Percentiles rank a stretch among this genome's conserved stretches.
Conservation (phyloP, 2,329 filamentous ascomycete genomes). For the Paecilomyces niveus region DNA sequence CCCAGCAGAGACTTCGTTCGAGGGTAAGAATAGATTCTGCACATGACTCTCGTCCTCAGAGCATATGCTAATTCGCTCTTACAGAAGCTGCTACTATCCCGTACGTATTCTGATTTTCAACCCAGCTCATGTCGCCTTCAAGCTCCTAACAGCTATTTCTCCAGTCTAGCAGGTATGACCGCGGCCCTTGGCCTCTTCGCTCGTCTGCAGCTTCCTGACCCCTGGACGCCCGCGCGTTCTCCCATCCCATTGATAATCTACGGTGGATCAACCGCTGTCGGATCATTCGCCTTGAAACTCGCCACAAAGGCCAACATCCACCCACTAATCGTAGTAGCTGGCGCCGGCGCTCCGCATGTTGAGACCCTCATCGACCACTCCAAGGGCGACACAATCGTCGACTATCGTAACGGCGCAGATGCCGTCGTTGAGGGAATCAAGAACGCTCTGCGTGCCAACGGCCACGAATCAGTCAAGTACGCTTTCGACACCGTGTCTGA, state of each 20-base stretch:
- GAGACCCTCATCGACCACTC: constrained; percentile 44
- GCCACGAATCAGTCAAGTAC: constrained; percentile 20
- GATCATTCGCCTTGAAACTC: constrained; percentile 53
- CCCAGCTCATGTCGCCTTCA: background rate
- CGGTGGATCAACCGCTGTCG: constrained; percentile 48
- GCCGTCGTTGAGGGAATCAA: constrained; percentile 35
- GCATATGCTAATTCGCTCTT: background rate
- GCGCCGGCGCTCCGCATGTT: constrained; percentile 45
- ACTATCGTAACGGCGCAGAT: constrained; percentile 54
- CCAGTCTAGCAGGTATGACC: constrained; percentile 45
- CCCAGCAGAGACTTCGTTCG: constrained; percentile 43
- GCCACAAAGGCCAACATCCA: constrained; percentile 50
- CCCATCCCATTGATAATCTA: constrained; percentile 41
- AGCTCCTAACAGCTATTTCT: background rate
- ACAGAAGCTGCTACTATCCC: constrained; percentile 51
- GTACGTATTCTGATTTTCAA: background rate
- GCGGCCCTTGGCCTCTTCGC: constrained; percentile 46
- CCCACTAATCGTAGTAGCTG: constrained; percentile 55
- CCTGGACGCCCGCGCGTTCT: constrained; percentile 37
- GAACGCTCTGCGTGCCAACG: background rate
- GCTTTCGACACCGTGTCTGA: constrained; percentile 55
- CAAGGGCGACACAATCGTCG: constrained; percentile 53
- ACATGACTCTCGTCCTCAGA: background rate
- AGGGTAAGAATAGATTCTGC: constrained; percentile 31
- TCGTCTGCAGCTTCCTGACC: constrained; percentile 41